Evolutionary conservation across 176 grass and related monocot species (phyloP), one percentile per base, ranked within the genome.

Genomic region (Oryza australiensis): DNA sequence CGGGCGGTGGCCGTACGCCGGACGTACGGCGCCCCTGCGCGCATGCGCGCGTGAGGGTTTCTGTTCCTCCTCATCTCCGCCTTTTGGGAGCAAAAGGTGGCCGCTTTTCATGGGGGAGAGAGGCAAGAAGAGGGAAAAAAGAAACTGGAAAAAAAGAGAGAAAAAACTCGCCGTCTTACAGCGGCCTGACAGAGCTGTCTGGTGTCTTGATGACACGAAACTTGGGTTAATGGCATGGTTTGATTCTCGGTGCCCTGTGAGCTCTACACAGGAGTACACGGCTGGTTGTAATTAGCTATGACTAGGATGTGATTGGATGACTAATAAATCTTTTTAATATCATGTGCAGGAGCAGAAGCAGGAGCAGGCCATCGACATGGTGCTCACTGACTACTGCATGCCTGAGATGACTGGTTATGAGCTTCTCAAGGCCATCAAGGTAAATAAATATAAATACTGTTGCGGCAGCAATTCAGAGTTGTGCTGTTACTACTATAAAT

Each of bases 331-430:
- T 4, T 28, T 38, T 48, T 62, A 48, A 15, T 40, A 40, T 40
- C 9, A 4, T 51, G n/a, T 73, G 66, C 94, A 94, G 97, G 91
- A 33, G 32, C 32, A 33, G 32, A 33, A 90, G 33, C 89, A 88
- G 86, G 90, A 90, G 46, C 89, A 88, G 86, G 90, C 89, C 55
- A 86, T 99, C 67, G 93, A 99, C 83, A 89, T 99, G 75, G 90
- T 99, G 63, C 93, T 99, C 42, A 99, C 97, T 1, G 97, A 99
- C 79, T 99, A 99, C 49, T 99, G 89, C 80, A 99, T 99, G 97
- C 97, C 97, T 15, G 91, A 94, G 87, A 99, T 99, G 97, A 94
- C 91, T 27, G 97, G 97, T 12, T 96, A 99, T 51, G 97, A 99
- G 70, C 97, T 96, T 2, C 93, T 99, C 73, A 96, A 88, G 55